Evolutionary conservation across 1,284 basidiomycete species (phyloP), one percentile per base, ranked within the genome.

Genomic region (Ustilago loliicola): DNA sequence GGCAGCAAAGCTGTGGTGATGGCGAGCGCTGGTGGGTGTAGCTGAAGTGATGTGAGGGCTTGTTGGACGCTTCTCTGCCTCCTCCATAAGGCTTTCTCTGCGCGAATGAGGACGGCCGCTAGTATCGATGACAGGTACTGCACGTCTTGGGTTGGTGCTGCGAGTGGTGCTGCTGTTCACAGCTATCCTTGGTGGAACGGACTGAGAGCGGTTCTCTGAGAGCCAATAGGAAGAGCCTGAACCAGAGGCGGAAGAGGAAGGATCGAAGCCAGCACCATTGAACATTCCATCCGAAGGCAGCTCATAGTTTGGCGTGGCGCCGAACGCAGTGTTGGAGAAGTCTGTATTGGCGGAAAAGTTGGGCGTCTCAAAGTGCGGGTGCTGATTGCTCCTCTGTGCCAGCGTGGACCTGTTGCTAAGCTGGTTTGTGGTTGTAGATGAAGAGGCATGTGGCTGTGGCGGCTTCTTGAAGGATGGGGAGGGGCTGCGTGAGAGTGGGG

Each of bases 11-110:
- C 63, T 34, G 32, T 64, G 54, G 30, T 67, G 60, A 51, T 72
- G 72, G 23, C 72, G 72, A 2, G 76, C 76, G 52, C 66, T 72
- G 7, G 79, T 80, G 8, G 75, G 76, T 2, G 76, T 79, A 3
- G 79, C 76, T 1, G 77, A 66, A 29, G 75, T 79, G 59, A 80
- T 78, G 57, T 81, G 80, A 8, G 80, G 80, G 40, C 80, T 81
- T 9, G 74, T 77, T 10, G 80, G 77, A 42, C 80, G 64, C 65
- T 76, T 80, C 19, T 75, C 76, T 0, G 66, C 52, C 29, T 77
- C 68, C 8, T 72, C 70, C 58, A 77, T 70, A 27, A 71, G 61
- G 21, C 66, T 74, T 13, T 75, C 36, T 38, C 63, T 53, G 19
- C 71, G 61, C 4, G 77, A 70, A 42, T 65, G 61, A 9, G 64